Conservation (phyloP, 2,329 filamentous ascomycete genomes). For the Gremmenia infestans region DNA sequence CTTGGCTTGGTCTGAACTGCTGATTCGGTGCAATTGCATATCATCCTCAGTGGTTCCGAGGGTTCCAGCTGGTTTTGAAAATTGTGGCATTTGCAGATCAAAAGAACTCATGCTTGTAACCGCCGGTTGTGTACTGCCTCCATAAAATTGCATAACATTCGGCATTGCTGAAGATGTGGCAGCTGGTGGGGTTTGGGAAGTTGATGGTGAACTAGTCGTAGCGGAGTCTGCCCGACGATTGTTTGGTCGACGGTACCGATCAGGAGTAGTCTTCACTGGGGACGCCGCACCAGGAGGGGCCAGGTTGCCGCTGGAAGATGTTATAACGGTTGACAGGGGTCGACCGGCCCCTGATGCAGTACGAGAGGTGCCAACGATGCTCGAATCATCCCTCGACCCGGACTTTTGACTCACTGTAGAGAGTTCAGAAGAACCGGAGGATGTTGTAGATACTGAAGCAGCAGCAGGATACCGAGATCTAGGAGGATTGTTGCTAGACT, state of each 20-base stretch:
- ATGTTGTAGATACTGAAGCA: constrained; percentile 45
- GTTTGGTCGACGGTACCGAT: constrained; percentile 72
- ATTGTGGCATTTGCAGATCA: constrained; percentile 26
- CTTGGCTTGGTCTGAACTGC: constrained; percentile 62
- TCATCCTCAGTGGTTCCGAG: constrained; percentile 25
- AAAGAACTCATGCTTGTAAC: constrained; percentile 19
- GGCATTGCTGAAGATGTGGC: constrained; percentile 48
- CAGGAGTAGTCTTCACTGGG: constrained; percentile 64
- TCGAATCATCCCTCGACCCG: constrained; percentile 50
- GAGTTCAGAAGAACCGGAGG: constrained; percentile 31
- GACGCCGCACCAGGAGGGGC: constrained; percentile 40
- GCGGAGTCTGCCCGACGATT: constrained; percentile 43
- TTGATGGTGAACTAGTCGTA: constrained; percentile 25
- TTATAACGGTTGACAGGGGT: constrained; percentile 38
- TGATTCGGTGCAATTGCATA: constrained; percentile 49
- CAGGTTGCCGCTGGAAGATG: constrained; percentile 46
- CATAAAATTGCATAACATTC: constrained; percentile 51
- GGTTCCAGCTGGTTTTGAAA: constrained; percentile 14
- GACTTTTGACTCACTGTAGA: constrained; percentile 37
- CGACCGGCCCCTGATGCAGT: constrained; percentile 20
- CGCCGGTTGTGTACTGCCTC: constrained; percentile 33
- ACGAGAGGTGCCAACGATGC: constrained; percentile 36
- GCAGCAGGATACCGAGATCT: constrained; percentile 43
- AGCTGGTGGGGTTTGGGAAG: constrained; percentile 38
- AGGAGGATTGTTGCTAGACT: constrained; percentile 30